Conservation (phyloP, 495 filamentous ascomycete genomes). For the Tuber melanosporum region DNA sequence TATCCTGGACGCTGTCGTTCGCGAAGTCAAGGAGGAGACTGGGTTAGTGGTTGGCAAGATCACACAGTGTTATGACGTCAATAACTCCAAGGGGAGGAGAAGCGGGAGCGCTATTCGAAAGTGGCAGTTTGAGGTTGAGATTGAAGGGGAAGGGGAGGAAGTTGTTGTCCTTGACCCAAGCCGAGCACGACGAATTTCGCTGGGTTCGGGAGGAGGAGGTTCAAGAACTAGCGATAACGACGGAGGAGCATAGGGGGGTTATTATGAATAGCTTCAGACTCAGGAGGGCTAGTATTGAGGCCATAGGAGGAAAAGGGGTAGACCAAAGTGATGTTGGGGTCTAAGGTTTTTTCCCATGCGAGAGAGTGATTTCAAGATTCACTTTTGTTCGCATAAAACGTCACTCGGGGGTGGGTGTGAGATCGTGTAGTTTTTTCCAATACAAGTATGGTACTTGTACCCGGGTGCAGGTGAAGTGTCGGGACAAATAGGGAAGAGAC, state of each 20-base stretch:
- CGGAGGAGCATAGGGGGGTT: not conserved
- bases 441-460: not conserved
- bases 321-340: not conserved
- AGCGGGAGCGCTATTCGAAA: conserved; percentile 39
- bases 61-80: conserved; percentile 44
- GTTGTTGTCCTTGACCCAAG: conserved; percentile 37
- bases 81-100: conserved; percentile 34
- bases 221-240: conserved; percentile 15
- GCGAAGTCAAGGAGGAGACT: conserved; percentile 57
- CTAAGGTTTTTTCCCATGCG: not conserved
- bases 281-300: conserved; percentile 1
- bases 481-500: too few relatives aligned
- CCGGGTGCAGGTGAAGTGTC: too few relatives aligned
- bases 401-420: not conserved
- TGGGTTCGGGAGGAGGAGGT: conserved; percentile 49
- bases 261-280: conserved; percentile 20
- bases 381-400: not conserved
- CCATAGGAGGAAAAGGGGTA: not conserved
- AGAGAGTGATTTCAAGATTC: not conserved
- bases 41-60: conserved; percentile 50
- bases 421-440: not conserved
- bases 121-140: conserved; percentile 43
- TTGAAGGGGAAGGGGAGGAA: conserved; percentile 43
- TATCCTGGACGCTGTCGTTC: conserved; percentile 50
- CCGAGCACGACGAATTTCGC: conserved; percentile 47